phyloP scores from a whole-genome alignment of 1,139 yeast genomes.

The Zygosaccharomyces pseudobailii region DNA sequence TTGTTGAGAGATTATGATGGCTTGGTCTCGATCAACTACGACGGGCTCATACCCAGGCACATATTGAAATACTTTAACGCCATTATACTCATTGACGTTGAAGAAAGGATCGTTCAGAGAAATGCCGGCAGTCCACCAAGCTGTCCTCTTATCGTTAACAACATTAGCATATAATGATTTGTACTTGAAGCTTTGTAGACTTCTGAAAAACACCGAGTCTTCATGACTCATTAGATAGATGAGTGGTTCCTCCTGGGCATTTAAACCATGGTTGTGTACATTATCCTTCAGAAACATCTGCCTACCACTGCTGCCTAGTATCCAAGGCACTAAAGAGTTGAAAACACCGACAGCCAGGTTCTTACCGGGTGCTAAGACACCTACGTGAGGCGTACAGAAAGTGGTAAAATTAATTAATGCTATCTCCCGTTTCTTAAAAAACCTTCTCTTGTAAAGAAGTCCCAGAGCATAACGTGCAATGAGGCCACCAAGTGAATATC shows the following conservation, averaged over 20 bases:
- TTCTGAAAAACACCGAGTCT: constrained; percentile 54
- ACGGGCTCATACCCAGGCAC: constrained; percentile 30
- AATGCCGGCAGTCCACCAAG: constrained; percentile 79
- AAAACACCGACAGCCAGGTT: constrained; percentile 45
- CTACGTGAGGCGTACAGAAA: constrained; percentile 81
- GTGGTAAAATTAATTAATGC: constrained; percentile 62
- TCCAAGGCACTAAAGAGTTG: constrained; percentile 55
- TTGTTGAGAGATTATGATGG: constrained; percentile 17
- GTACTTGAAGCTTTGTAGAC: constrained; percentile 48
- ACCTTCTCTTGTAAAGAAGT: constrained; percentile 48
- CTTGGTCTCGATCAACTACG: constrained; percentile 31
- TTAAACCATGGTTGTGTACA: constrained; percentile 5
- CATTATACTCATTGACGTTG: constrained; percentile 27
- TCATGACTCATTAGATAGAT: constrained; percentile 63
- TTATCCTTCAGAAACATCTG: constrained; percentile 65
- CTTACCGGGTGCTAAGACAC: constrained; percentile 60
- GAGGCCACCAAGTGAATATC: constrained; percentile 82
- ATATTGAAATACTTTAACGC: constrained; percentile 26
- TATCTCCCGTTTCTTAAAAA: constrained; percentile 39
- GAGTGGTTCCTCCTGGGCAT: constrained; percentile 41
- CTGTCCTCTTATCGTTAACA: constrained; percentile 71
- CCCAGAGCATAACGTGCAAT: constrained; percentile 77
- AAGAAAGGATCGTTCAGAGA: constrained; percentile 57
- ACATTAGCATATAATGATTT: constrained; percentile 66
- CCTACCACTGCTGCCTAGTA: constrained; percentile 65